phyloP scores from a whole-genome alignment of 208 protist genomes.

The Acanthamoeba castellanii region DNA sequence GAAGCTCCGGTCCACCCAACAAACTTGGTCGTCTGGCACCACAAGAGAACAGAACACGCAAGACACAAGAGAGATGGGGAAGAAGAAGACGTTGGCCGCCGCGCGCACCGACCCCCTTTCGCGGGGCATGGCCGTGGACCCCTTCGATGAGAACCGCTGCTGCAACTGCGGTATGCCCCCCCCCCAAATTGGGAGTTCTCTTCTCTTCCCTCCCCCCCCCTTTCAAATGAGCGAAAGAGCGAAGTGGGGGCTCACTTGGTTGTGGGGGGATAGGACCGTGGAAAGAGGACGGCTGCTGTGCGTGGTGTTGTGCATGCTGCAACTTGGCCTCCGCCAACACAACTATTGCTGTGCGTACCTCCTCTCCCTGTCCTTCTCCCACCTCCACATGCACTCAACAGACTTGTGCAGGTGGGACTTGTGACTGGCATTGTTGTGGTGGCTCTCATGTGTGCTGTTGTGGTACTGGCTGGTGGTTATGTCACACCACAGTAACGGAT shows the following conservation, averaged over 20 bases:
- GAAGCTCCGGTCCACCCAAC: too few species aligned
- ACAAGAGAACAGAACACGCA: too few species aligned
- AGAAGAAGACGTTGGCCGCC: background rate
- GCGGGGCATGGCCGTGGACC: slow-evolving; percentile 45
- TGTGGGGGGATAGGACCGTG: slow-evolving; percentile 6
- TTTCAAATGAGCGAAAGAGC: background rate
- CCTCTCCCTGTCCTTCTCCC: background rate
- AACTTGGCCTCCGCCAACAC: background rate
- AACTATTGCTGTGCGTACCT: background rate
- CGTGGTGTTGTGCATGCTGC: slow-evolving; percentile 39
- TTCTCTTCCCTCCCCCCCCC: background rate
- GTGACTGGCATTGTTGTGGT: background rate
- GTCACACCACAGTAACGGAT: background rate
- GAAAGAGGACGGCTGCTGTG: background rate
- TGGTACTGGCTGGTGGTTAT: background rate
- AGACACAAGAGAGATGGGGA: background rate
- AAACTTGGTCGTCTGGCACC: too few species aligned
- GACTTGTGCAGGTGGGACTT: background rate
- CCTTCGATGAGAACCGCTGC: slow-evolving; percentile 22
- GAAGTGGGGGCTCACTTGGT: too few species aligned
- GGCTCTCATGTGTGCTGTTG: background rate
- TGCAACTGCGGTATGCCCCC: slow-evolving; percentile 41
- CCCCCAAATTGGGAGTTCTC: background rate
- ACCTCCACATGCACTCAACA: background rate
- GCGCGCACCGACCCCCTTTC: slow-evolving; percentile 5